Percentiles rank a stretch among this genome's conserved stretches.
Evolutionary conservation across 2,329 filamentous ascomycete genomes (phyloP).

Genomic region (Aspergillus floridensis): DNA sequence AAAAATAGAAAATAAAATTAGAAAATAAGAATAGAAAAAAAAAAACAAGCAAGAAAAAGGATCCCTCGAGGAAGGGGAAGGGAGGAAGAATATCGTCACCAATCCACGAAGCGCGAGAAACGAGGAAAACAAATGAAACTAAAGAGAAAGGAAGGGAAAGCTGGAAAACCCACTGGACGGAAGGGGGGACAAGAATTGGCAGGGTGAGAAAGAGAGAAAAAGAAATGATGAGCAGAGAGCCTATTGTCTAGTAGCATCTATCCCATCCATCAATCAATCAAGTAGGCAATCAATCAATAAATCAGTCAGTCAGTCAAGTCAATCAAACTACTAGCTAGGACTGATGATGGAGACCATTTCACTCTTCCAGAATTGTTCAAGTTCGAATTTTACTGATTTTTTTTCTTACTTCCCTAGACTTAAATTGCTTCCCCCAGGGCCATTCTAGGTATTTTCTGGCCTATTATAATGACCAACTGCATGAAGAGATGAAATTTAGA

Average conservation of each 20-base stretch:
- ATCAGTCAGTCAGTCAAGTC: not conserved
- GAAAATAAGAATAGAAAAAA: not conserved
- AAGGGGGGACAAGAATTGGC: not conserved
- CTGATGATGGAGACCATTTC: not conserved
- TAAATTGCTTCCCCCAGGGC: not conserved
- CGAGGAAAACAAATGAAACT: conserved; percentile 5
- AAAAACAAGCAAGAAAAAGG: conserved; percentile 3
- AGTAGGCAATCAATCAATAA: not conserved
- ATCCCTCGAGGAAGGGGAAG: not conserved
- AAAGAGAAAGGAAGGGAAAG: conserved; percentile 6
- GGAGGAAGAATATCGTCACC: not conserved
- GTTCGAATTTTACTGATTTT: not conserved
- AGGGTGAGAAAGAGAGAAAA: not conserved
- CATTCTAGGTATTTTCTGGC: not conserved
- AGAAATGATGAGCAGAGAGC: not conserved
- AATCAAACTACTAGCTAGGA: conserved; percentile 1
- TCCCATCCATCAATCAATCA: not conserved
- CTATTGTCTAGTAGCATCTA: not conserved
- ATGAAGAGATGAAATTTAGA: not conserved
- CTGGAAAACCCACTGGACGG: not conserved
- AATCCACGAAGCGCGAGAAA: conserved; percentile 1
- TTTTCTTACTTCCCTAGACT: not conserved
- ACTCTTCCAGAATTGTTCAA: not conserved
- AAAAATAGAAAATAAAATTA: not conserved
- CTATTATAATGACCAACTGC: not conserved